phyloP scores from a whole-genome alignment of 768 basidiomycete species.

The Kwoniella bestiolae region DNA sequence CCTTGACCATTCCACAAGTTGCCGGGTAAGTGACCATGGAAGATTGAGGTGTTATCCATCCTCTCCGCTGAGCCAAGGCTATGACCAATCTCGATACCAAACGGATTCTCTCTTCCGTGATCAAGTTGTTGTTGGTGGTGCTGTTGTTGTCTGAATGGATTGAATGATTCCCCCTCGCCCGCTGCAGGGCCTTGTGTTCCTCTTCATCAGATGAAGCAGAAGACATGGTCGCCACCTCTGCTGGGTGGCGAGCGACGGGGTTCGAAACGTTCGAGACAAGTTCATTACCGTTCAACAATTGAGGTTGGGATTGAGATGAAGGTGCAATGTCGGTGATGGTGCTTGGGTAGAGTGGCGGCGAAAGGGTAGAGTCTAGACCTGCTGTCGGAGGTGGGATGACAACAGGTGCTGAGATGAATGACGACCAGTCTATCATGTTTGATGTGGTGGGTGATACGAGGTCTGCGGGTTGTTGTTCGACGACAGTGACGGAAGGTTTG shows the following conservation, averaged over 20 bases:
- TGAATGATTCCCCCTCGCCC: slow-evolving; percentile 43
- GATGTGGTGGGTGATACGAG: slow-evolving; percentile 1
- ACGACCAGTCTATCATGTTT: slow-evolving; percentile 20
- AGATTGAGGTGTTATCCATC: slow-evolving; percentile 8
- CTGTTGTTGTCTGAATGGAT: slow-evolving; percentile 13
- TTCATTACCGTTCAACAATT: neutral
- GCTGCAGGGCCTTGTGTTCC: slow-evolving; percentile 50
- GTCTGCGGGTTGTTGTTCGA: neutral
- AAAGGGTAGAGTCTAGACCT: slow-evolving; percentile 27
- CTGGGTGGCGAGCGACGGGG: slow-evolving; percentile 54
- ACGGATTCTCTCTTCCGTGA: slow-evolving; percentile 30
- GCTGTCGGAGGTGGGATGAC: neutral
- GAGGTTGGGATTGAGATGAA: slow-evolving; percentile 5
- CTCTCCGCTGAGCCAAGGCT: slow-evolving; percentile 35
- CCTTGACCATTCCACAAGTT: slow-evolving; percentile 20
- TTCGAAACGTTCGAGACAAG: slow-evolving; percentile 19
- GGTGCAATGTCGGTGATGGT: neutral
- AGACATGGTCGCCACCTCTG: slow-evolving; percentile 53
- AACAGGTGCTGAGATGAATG: slow-evolving; percentile 17
- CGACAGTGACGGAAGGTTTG: neutral
- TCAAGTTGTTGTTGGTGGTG: slow-evolving; percentile 14
- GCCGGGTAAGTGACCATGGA: neutral
- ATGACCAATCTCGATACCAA: slow-evolving; percentile 43
- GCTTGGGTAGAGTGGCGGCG: slow-evolving; percentile 20
- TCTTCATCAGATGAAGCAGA: slow-evolving; percentile 17